Base-by-base conservation (phyloP, 345 rosid species). In the Eucalyptus curtisii region DNA sequence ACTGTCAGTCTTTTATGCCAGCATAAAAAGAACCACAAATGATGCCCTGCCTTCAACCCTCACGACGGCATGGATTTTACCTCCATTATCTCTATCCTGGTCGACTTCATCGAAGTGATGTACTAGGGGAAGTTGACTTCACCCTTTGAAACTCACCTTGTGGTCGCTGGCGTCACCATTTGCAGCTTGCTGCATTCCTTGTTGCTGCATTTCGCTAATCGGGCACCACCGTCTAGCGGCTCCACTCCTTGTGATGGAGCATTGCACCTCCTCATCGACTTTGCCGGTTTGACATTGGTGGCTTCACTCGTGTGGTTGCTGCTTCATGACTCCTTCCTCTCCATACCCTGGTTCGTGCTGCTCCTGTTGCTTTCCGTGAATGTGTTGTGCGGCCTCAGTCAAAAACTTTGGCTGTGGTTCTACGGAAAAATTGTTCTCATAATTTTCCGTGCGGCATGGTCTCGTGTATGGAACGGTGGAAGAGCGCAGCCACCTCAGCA, bases 1-100 rank as follows among this genome's bases (percentile, higher is more conserved):
- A 52, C 57, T 19, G 57, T 52, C 57, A n/a, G 0, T 52, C 57
- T 52, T 52, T 52, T 52, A 7, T 52, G 25, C 57, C 57, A 52
- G 57, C 10, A 52, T 52, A 19, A 52, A 52, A 52, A 0, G 57
- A 52, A 7, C 57, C 57, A 52, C 57, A 10, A 24, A 55, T 24
- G 2, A 55, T 0, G 61, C 13, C 61, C 2, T 30, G 2, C n/a
- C 68, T 12, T 30, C 0, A 61, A 0, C 37, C 37, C 71, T 64
- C 71, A 2, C 10, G 4, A 37, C 19, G 71, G 20, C 33, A 61
- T 61, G 68, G 33, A 27, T 30, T n/a, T 2, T 30, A 13, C 31
- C 33, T 30, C 68, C 68, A 6, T 13, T 6, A 0, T 61, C 68
- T 30, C 68, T 61, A 15, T 61, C 68, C 33, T 30, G 68, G 8